Conservation (phyloP, 768 basidiomycete species). For the Podaxis sp. region DNA sequence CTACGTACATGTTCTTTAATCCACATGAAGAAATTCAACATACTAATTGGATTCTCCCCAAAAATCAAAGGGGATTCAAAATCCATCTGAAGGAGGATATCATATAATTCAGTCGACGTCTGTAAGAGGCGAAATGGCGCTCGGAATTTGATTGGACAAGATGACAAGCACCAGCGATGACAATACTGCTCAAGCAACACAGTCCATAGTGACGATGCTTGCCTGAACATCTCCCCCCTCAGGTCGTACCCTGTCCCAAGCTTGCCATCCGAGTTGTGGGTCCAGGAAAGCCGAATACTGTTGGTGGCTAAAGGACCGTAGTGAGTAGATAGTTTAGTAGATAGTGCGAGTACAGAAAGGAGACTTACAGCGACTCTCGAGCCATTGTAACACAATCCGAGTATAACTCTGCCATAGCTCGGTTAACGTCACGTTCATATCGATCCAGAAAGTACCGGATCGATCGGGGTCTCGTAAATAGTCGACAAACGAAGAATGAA, state of each 20-base stretch:
- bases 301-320: not conserved
- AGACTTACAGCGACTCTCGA: not conserved
- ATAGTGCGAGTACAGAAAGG: not conserved
- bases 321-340: not conserved
- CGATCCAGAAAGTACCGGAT: not conserved
- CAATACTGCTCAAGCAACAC: not conserved
- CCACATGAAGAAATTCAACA: not conserved
- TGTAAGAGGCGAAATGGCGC: not conserved
- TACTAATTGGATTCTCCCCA: not conserved
- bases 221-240: not conserved
- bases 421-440: not conserved
- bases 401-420: not conserved
- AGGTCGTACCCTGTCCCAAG: not conserved
- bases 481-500: not conserved
- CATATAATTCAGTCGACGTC: not conserved
- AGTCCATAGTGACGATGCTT: not conserved
- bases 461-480: not conserved
- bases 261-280: not conserved
- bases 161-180: not conserved
- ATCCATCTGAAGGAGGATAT: not conserved
- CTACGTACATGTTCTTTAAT: constrained; percentile 2
- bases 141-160: not conserved
- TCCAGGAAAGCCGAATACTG: not conserved
- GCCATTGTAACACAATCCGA: not conserved
- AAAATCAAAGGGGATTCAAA: not conserved